Evolutionary conservation across 2,329 filamentous ascomycete species (phyloP).

Genomic region (Tolypocladium pustulatum): DNA sequence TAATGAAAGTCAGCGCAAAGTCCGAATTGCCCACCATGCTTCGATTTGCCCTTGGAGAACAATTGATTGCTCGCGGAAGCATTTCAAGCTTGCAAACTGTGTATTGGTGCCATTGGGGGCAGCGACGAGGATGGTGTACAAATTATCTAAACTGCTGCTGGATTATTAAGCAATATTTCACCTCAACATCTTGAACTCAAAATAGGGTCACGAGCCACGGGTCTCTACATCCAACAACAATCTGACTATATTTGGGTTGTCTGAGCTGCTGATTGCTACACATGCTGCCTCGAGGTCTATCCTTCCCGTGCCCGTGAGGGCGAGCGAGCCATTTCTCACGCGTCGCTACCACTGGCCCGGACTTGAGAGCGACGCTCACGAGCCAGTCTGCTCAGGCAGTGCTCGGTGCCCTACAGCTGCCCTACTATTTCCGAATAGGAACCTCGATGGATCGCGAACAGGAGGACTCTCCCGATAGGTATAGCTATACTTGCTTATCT

Average conservation of each 20-base stretch:
- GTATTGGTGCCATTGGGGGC: no score
- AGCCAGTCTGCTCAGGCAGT: neutral
- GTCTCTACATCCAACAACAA: neutral
- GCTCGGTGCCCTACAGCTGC: neutral
- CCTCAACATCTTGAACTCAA: neutral
- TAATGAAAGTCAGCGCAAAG: neutral
- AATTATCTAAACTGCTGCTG: neutral
- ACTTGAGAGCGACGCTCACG: neutral
- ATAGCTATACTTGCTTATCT: neutral
- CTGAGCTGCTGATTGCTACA: neutral
- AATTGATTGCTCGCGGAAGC: no score
- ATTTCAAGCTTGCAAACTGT: neutral
- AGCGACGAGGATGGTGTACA: no score
- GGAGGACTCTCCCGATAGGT: neutral
- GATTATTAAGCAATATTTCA: neutral
- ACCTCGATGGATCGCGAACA: neutral
- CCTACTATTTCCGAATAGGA: neutral
- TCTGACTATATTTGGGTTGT: neutral
- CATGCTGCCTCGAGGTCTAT: neutral
- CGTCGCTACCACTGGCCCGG: neutral
- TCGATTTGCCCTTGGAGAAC: neutral
- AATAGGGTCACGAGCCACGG: neutral
- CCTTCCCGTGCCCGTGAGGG: neutral
- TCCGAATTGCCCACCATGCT: neutral
- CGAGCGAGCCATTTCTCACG: neutral